Evolutionary conservation across 805 yeast species (phyloP).

Genomic region (Ogataea thermomethanolica): DNA sequence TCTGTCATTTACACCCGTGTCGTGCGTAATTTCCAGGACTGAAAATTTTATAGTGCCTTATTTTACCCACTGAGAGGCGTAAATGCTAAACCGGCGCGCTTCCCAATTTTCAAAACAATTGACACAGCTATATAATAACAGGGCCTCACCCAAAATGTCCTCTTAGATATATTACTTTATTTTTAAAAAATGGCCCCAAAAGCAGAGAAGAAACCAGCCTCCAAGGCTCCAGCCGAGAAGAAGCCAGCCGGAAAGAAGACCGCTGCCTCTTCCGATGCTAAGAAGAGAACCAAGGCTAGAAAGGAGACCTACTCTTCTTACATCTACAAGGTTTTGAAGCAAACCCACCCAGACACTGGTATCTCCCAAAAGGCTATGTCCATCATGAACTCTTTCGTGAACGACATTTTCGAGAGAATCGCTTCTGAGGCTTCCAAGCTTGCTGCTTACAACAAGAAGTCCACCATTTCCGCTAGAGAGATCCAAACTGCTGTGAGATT

Average conservation of each 20-base stretch:
- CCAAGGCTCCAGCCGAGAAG: slow-evolving; percentile 97
- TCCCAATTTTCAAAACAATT: slow-evolving; percentile 1
- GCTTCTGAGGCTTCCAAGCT: slow-evolving; percentile 97
- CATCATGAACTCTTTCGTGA: slow-evolving; percentile 96
- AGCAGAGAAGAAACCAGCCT: slow-evolving; percentile 69
- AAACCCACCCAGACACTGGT: slow-evolving; percentile 99
- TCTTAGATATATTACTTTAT: slow-evolving; percentile 4
- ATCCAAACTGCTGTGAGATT: slow-evolving; percentile 98
- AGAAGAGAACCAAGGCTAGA: slow-evolving; percentile 93
- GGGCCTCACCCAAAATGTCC: slow-evolving; percentile 4
- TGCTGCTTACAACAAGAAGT: slow-evolving; percentile 98
- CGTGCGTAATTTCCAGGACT: slow-evolving; percentile 5
- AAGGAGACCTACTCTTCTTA: slow-evolving; percentile 98
- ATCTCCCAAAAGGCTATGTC: slow-evolving; percentile 98
- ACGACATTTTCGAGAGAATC: slow-evolving; percentile 97
- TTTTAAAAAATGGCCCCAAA: slow-evolving; percentile 57
- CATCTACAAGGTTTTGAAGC: slow-evolving; percentile 97
- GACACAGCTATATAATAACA: slow-evolving; percentile 8
- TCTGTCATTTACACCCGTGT: slow-evolving; percentile 11
- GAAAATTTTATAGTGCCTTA: slow-evolving; percentile 1
- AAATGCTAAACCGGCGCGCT: slow-evolving; percentile 10
- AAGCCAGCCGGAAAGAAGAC: slow-evolving; percentile 91
- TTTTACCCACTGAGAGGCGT: slow-evolving; percentile 10
- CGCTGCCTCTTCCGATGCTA: slow-evolving; percentile 72
- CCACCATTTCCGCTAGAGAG: slow-evolving; percentile 97